Evolutionary conservation across 441 rosid genomes (phyloP), one percentile per base, ranked within the genome.

Genomic region (Metrosideros polymorpha): DNA sequence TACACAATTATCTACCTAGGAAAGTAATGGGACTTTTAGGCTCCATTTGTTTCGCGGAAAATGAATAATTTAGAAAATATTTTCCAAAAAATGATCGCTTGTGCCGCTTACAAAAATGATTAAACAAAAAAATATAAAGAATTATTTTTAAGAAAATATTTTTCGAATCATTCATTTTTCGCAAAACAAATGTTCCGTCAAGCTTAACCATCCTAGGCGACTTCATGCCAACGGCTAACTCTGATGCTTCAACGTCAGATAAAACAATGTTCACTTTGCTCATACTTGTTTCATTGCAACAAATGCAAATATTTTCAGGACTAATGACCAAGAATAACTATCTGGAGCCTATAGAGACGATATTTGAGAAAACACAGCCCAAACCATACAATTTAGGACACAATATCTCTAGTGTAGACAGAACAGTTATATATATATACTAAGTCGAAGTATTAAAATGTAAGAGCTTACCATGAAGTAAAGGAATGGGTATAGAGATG

Each of bases 401-500:
- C 75, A 61, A 61, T 30, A 61, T 1, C 24, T 61, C 75, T 27
- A 15, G 8, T 82, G 30, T 25, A 29, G 53, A 43, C 52, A 4
- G 54, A 49, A 22, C 54, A 29, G 32, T 50, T 24, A 47, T 27
- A 29, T 18, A n/a, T 50, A 51, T n/a, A n/a, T n/a, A n/a, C n/a
- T n/a, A n/a, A n/a, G n/a, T n/a, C n/a, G n/a, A n/a, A n/a, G 52
- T 43, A 35, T 3, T 3, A 27, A 39, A 17, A 49, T 19, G 22
- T 14, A 12, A 39, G 52, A 57, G 86, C 94, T 87, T 87, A 92
- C 95, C 95, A 93, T 93, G 89, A 97, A 97, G 84, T 97, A 97
- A 66, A 96, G 92, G 87, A 94, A 97, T 0, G 99, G 99, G 87
- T 94, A 97, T 47, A 97, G 96, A 87, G 97, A 94, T 27, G 99